Conservation (phyloP, 768 basidiomycete genomes). For the Serendipita sp. region DNA sequence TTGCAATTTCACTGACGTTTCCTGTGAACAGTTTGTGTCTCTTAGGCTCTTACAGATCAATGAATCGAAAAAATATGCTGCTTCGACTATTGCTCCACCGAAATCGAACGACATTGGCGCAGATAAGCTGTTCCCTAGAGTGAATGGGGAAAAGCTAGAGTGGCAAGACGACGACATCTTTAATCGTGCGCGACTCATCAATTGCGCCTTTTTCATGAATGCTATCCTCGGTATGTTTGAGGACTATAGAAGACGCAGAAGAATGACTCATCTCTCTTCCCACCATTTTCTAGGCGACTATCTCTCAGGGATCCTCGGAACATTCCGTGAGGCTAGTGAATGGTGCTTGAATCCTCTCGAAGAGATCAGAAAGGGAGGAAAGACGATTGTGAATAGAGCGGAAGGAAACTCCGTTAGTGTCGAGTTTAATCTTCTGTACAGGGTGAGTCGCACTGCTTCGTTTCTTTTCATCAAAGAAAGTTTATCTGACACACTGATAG, state of each 20-base stretch:
- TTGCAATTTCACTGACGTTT: neutral
- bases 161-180: constrained; percentile 66
- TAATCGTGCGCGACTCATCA: constrained; percentile 54
- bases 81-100: constrained; percentile 10
- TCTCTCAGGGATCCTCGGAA: constrained; percentile 55
- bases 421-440: constrained; percentile 73
- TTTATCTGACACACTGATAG: constrained; percentile 11
- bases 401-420: constrained; percentile 61
- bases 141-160: constrained; percentile 8
- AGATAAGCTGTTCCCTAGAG: neutral
- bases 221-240: constrained; percentile 6
- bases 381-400: constrained; percentile 54
- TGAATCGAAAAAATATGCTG: constrained; percentile 36
- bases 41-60: constrained; percentile 53
- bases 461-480: constrained; percentile 14
- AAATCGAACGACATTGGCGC: constrained; percentile 1
- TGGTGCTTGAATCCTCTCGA: constrained; percentile 60
- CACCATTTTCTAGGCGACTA: constrained; percentile 40
- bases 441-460: constrained; percentile 9
- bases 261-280: constrained; percentile 19
- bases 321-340: constrained; percentile 41
- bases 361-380: constrained; percentile 41
- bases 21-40: constrained; percentile 41
- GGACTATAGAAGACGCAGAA: neutral
- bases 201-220: constrained; percentile 26